Percentiles rank a stretch among this genome's conserved stretches.
phyloP scores from a whole-genome alignment of 345 rosid genomes.

The Lepidium aucheri region DNA sequence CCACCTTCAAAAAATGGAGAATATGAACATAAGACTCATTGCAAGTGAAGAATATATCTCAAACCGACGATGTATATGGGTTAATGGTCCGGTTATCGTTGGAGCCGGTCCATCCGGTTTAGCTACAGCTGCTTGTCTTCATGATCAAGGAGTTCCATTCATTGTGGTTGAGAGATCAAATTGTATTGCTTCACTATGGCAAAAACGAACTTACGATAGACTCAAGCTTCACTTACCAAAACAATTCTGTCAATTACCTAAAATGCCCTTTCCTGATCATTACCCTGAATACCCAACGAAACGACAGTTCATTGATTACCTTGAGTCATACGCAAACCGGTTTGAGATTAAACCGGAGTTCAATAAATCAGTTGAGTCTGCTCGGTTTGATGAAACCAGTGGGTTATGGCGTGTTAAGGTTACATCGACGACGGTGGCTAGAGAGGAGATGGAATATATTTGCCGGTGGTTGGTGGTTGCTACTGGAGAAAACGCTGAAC shows the following conservation, averaged over 20 bases:
- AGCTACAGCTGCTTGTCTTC: slow-evolving; percentile 47
- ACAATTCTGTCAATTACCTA: slow-evolving; percentile 41
- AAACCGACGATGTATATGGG: slow-evolving; percentile 36
- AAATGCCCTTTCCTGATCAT: slow-evolving; percentile 35
- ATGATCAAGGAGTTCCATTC: slow-evolving; percentile 34
- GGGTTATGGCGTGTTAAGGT: slow-evolving; percentile 73
- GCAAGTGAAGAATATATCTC: slow-evolving; percentile 39
- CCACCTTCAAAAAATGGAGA: slow-evolving; percentile 30
- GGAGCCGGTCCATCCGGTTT: slow-evolving; percentile 55
- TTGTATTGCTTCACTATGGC: slow-evolving; percentile 50
- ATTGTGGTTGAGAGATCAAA: slow-evolving; percentile 43
- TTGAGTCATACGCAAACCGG: slow-evolving; percentile 48
- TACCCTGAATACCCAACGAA: slow-evolving; percentile 45
- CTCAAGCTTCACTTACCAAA: slow-evolving; percentile 50
- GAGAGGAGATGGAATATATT: slow-evolving; percentile 62
- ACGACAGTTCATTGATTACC: slow-evolving; percentile 43
- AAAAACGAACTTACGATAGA: slow-evolving; percentile 38
- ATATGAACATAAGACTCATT: slow-evolving; percentile 22
- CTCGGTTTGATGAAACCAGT: slow-evolving; percentile 72
- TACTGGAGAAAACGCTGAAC: slow-evolving; percentile 89
- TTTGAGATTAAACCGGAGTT: slow-evolving; percentile 69
- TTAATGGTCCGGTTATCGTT: slow-evolving; percentile 34
- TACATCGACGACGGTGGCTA: slow-evolving; percentile 12
- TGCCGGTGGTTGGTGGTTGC: slow-evolving; percentile 96
- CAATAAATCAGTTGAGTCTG: slow-evolving; percentile 68